Evolutionary conservation across 2,329 filamentous ascomycete species (phyloP).

Genomic region (Penicillium sp.): DNA sequence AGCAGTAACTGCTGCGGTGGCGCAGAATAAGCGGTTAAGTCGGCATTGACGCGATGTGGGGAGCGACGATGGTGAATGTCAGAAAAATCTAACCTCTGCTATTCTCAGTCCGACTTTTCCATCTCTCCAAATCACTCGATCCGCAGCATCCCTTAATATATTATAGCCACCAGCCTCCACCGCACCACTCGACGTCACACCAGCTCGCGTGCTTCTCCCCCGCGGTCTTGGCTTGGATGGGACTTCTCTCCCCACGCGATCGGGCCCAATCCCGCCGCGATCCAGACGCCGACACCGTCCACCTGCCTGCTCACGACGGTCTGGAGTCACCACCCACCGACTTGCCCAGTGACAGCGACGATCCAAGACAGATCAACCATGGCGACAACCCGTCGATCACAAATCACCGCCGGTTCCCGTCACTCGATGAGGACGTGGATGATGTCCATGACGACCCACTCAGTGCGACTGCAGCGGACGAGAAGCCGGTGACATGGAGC

Average conservation of each 20-base stretch:
- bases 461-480: conserved; percentile 16
- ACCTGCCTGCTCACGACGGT: background rate
- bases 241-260: conserved; percentile 13
- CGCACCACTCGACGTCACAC: conserved; percentile 1
- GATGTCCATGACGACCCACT: conserved; percentile 14
- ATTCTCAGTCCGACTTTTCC: background rate
- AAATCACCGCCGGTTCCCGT: conserved; percentile 14
- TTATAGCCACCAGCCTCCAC: too few relatives aligned
- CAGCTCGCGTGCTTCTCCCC: conserved; percentile 7
- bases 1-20: too few relatives aligned
- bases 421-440: conserved; percentile 17
- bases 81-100: background rate
- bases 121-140: background rate
- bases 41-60: conserved; percentile 10
- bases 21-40: conserved; percentile 10
- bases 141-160: background rate
- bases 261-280: conserved; percentile 12
- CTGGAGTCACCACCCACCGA: conserved; percentile 4
- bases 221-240: conserved; percentile 18
- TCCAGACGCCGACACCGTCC: conserved; percentile 2
- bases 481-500: conserved; percentile 62
- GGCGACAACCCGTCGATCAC: conserved; percentile 15
- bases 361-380: conserved; percentile 11
- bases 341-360: conserved; percentile 14
- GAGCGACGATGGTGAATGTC: background rate